phyloP scores from a whole-genome alignment of 1,139 yeast genomes.

The Blastobotrys elegans region DNA sequence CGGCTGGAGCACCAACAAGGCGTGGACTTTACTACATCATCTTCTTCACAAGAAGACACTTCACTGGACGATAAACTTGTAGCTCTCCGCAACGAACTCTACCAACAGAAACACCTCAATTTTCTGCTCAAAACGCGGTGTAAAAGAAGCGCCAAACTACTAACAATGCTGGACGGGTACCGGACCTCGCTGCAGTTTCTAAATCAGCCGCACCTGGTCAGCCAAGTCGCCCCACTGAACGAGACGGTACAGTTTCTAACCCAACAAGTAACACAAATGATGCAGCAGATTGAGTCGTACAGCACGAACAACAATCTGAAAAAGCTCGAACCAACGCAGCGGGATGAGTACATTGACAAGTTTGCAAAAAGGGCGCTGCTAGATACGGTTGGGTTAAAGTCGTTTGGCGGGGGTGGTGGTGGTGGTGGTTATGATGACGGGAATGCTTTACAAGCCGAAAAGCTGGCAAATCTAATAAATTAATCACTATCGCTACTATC shows the following conservation, averaged over 20 bases:
- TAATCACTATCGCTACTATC: constrained; percentile 14
- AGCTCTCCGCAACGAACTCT: constrained; percentile 41
- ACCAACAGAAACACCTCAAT: constrained; percentile 43
- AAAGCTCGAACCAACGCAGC: constrained; percentile 8
- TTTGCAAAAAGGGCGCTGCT: constrained; percentile 19
- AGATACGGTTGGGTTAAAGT: not conserved
- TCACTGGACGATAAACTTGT: constrained; percentile 40
- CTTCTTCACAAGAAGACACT: constrained; percentile 25
- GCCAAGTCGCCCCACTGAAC: constrained; percentile 46
- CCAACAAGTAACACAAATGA: constrained; percentile 28
- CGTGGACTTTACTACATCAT: constrained; percentile 36
- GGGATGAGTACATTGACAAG: constrained; percentile 21
- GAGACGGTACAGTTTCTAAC: constrained; percentile 49
- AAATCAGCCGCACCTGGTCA: constrained; percentile 31
- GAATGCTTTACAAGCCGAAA: not conserved
- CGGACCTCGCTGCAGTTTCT: constrained; percentile 31
- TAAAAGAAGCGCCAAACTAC: constrained; percentile 32
- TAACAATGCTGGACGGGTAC: constrained; percentile 37
- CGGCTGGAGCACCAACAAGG: constrained; percentile 64
- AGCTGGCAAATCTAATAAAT: not conserved
- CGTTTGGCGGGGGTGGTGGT: not conserved
- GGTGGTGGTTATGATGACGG: not conserved
- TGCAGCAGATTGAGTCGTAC: constrained; percentile 12
- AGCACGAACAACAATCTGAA: not conserved
- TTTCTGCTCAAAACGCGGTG: constrained; percentile 42